These are phyloP conservation scores for Ocimum tenuiflorum DNA, from an alignment of 257 asterid genomes.

Conservation along the genomic window DNA sequence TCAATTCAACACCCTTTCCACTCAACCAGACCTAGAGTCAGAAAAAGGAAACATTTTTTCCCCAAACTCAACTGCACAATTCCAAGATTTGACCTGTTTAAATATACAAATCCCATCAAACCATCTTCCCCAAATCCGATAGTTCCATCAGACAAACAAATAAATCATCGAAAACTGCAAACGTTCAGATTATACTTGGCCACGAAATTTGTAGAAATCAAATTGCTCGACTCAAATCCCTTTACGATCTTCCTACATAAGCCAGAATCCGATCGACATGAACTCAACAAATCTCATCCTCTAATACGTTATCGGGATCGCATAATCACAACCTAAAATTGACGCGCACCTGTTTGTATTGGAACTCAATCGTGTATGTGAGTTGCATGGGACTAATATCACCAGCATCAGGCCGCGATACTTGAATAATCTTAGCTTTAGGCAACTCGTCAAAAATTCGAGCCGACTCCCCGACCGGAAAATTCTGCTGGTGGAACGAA, in stretches of 20 bases:
- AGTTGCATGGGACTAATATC: conserved; percentile 83
- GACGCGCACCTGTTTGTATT: conserved; percentile 55
- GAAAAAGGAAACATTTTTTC: background rate
- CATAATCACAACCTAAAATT: conserved; percentile 1
- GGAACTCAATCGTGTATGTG: conserved; percentile 71
- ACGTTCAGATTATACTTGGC: background rate
- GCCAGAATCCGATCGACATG: background rate
- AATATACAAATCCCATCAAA: background rate
- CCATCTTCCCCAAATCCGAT: background rate
- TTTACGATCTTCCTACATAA: conserved; percentile 8
- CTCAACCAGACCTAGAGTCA: background rate
- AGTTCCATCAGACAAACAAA: conserved; percentile 3
- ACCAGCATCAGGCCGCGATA: conserved; percentile 81
- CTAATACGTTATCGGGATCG: background rate
- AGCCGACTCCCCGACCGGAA: conserved; percentile 33
- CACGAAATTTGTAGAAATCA: background rate
- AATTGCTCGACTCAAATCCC: background rate
- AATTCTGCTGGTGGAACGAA: conserved; percentile 33
- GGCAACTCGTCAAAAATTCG: conserved; percentile 78
- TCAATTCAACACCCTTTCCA: background rate
- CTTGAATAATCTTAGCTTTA: conserved; percentile 56
- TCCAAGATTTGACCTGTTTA: background rate
- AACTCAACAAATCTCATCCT: conserved; percentile 7
- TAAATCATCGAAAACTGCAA: background rate
- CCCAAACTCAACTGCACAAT: conserved; percentile 1